Evolutionary conservation across 768 basidiomycete genomes (phyloP), one percentile per base, ranked within the genome.

Genomic region (Sistotremastrum suecicum): DNA sequence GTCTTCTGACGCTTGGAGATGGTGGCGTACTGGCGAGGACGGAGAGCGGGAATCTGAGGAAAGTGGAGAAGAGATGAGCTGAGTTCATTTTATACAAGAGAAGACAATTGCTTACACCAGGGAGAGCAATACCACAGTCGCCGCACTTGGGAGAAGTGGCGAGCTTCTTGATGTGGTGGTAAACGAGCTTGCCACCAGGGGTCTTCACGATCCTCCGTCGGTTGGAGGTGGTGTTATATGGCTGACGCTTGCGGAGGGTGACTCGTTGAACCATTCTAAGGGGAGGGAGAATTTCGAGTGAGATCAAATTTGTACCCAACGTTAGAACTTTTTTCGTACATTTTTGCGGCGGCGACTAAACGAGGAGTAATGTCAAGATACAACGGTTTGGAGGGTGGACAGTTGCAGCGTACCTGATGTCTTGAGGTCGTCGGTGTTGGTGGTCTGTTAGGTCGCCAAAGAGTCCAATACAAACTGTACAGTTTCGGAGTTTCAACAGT

Each of bases 1-100:
- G 88, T 89, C 80, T 98, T 99, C 69, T 88, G 78, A 58, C 91
- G 84, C 72, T 97, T 98, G 48, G 91, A 94, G 61, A 98, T 82
- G 48, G 81, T 86, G 11, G 94, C 89, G 63, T 95, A 98, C 66
- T 92, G 70, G 54, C 91, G 85, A 32, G 95, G 95, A 51, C 95
- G 88, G 59, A 98, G 86, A 36, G 92, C 90, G 55, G 88, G 87
- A 58, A 98, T 69, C 92, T 97, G 61, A 8, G 20, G 20, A 20
- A 20, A 20, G 20, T 20, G 20, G 9, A 12, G 5, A 32, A 47
- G 4, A 39, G 11, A 44, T 38, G 42, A 37, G 33, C 38, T 29
- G 54, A 32, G 43, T 5, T 32, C 7, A 37, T 34, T 39, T 20
- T 34, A 44, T 37, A 39, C 5, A 36, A 3, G 12, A 35, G 33